Base-by-base conservation (phyloP, 805 yeast genomes). In the Pichia cabralensis region DNA sequence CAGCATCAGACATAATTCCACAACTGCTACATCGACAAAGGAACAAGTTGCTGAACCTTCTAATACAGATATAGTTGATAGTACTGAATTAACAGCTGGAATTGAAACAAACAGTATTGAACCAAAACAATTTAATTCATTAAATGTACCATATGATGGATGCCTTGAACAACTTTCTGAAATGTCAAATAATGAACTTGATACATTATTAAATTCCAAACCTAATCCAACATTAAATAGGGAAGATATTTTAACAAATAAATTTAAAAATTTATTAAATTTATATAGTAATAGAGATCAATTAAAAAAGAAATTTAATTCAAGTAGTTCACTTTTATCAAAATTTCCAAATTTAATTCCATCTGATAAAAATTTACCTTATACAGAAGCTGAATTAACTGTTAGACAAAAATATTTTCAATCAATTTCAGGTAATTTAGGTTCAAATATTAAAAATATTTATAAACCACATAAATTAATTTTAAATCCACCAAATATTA, bases 351-450 rank as follows among this genome's bases (percentile, higher is more conserved):
- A 69, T 42, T 65, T 86, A 40, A 67, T 68, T 33, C 75, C 76
- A 25, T 70, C 89, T 1, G 63, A 71, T 8, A 66, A 64, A 26
- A 65, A 67, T 38, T 76, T 73, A 54, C 75, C 88, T 26, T 88
- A 83, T 56, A 70, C 94, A 1, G 58, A 64, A 26, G 85, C 83
- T 46, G 96, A 88, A 56, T 66, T 86, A 31, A 77, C 70, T 43
- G 63, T 83, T 42, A 76, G 96, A 52, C 80, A 78, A 47, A 63
- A 74, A 50, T 72, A 76, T 48, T 82, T 80, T 53, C 64, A 74
- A 26, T 52, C 64, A 24, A 61, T 58, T 12, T 62, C 69, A 18
- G 78, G 79, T 3, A 58, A 55, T 22, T 55, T 80, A 24, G 96
- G 96, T 0, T 75, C 94, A 1, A 52, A 61, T 12, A 48, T 82